Percentiles rank a stretch among this genome's conserved stretches.
Conservation (phyloP, 371 early-diverging fungal genomes). For the Apophysomyces elegans region DNA sequence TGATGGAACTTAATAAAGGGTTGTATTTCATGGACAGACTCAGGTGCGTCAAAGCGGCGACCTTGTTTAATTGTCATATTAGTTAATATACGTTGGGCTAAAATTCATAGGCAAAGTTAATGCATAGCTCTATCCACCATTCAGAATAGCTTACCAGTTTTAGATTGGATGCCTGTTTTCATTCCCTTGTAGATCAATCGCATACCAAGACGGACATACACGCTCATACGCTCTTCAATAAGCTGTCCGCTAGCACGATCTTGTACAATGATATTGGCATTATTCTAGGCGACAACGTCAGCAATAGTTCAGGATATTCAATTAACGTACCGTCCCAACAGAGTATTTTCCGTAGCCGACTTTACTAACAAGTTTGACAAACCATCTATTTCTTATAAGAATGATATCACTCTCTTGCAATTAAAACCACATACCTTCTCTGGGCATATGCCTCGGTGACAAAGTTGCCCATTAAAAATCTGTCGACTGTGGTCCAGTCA, state of each 20-base stretch:
- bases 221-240: slow-evolving; percentile 84
- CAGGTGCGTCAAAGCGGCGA: slow-evolving; percentile 73
- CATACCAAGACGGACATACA: slow-evolving; percentile 85
- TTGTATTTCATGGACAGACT: slow-evolving; percentile 70
- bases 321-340: slow-evolving; percentile 61
- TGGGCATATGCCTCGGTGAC: slow-evolving; percentile 79
- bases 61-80: slow-evolving; percentile 80
- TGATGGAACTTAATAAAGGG: slow-evolving; percentile 83
- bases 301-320: background rate
- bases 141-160: slow-evolving; percentile 27
- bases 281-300: slow-evolving; percentile 39
- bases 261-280: slow-evolving; percentile 82
- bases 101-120: background rate
- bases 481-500: slow-evolving; percentile 66
- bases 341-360: slow-evolving; percentile 79
- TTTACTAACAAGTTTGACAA: slow-evolving; percentile 74
- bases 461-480: slow-evolving; percentile 78
- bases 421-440: slow-evolving; percentile 41
- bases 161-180: slow-evolving; percentile 51
- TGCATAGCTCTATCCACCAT: background rate
- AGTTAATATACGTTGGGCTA: slow-evolving; percentile 59
- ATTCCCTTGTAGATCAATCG: slow-evolving; percentile 74
- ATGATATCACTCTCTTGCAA: background rate
- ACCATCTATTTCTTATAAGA: slow-evolving; percentile 59
- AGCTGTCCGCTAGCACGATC: slow-evolving; percentile 75